A percentile compares a stretch with the other conserved stretches of the same genome.
Evolutionary conservation across 352 stramenopile species (phyloP).

Genomic region (Phytopythium sindhum): DNA sequence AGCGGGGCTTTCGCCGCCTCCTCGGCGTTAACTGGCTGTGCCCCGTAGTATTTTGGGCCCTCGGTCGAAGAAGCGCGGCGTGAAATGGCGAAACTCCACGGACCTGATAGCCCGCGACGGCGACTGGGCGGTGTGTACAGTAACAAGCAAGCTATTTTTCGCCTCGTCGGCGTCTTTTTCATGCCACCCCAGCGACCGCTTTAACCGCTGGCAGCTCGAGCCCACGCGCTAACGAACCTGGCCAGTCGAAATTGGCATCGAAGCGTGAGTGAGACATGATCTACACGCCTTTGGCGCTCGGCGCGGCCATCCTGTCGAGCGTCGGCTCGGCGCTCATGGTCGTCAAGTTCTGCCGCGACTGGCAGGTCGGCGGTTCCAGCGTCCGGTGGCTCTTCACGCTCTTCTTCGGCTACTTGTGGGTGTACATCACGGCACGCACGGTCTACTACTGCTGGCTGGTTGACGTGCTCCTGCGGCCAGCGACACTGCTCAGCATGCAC

Average conservation of each 20-base stretch:
- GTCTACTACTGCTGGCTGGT: constrained; percentile 21
- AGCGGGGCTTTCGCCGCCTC: background rate
- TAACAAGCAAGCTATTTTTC: constrained; percentile 1
- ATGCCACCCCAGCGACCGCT: background rate
- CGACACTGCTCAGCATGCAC: background rate
- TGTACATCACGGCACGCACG: constrained; percentile 16
- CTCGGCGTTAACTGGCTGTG: background rate
- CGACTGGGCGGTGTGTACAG: background rate
- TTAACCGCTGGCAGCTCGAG: background rate
- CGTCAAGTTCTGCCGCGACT: constrained; percentile 28
- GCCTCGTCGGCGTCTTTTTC: background rate
- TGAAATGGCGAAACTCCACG: background rate
- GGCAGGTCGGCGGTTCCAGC: constrained; percentile 29
- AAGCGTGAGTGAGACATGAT: constrained; percentile 15
- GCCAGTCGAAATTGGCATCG: background rate
- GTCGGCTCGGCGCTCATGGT: constrained; percentile 18
- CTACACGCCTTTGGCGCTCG: constrained; percentile 26
- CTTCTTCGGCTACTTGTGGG: constrained; percentile 37
- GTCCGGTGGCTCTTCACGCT: constrained; percentile 34
- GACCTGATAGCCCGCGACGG: background rate
- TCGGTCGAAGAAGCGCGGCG: background rate
- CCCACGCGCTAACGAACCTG: background rate
- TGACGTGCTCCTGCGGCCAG: constrained; percentile 11
- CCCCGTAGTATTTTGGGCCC: background rate
- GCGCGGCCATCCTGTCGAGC: constrained; percentile 13